Evolutionary conservation across 2,329 filamentous ascomycete genomes (phyloP), one percentile per base, ranked within the genome.

Genomic region (Lizonia empirigonia): DNA sequence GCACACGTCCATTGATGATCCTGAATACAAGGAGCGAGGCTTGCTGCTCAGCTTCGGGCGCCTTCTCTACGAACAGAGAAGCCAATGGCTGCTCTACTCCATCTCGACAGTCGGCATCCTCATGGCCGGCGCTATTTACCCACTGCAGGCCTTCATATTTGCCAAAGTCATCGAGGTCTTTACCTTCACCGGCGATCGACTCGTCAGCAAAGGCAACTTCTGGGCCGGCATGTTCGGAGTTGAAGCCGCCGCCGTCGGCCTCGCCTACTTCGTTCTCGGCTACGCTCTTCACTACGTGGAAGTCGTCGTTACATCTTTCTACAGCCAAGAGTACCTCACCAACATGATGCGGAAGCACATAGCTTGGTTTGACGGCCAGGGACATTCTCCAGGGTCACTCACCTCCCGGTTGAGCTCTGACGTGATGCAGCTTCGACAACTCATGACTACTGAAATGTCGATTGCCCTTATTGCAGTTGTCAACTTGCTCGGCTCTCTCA

Each of bases 181-280:
- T 36, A 72, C 69, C 2, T 61, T 68, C 18, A 64, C 62, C 4
- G 65, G 62, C 9, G 58, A 63, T 2, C 56, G 68, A 7, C 62
- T 73, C 1, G 47, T 65, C 16, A 59, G 44, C 10, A 36, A 64
- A 38, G 79, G 78, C 24, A 77, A 81, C 41, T 87, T 87, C 66
- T 88, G 83, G 83, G 80, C 84, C 0, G 76, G 85, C 52, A 88
- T 88, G 82, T 89, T 85, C 76, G 76, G 83, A 16, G 69, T 84
- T 0, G 73, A 87, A 22, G 85, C 85, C 2, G 74, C 81, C 4
- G 78, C 72, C 8, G 71, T 80, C 8, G 82, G 82, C 1, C 2
- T 81, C 0, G 72, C 78, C 13, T 87, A 87, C 66, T 82, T 83
- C 56, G 50, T 76, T 18, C 71, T 83, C 6, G 76, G 74, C 4